Conservation (phyloP, 148 eudicot species). For the Amaranthus palmeri region DNA sequence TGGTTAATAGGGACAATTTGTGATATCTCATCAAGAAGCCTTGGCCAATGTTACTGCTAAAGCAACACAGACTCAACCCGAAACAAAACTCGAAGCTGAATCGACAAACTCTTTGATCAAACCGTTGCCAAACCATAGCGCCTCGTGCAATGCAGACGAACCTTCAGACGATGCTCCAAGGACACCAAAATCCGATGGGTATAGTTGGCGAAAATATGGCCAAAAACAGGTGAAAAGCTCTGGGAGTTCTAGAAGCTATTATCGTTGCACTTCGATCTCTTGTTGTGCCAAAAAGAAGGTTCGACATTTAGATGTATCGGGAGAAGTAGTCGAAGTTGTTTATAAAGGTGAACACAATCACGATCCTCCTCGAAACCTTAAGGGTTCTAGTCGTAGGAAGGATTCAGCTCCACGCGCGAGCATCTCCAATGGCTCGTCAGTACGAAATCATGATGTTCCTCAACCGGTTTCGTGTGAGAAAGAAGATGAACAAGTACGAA, state of each 20-base stretch:
- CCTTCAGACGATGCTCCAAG: conserved; percentile 20
- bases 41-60: conserved; percentile 36
- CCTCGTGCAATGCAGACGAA: conserved; percentile 8
- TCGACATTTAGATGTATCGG: conserved; percentile 52
- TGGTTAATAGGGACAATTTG: conserved; percentile 40
- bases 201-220: conserved; percentile 85
- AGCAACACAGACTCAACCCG: conserved; percentile 38
- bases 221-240: conserved; percentile 87
- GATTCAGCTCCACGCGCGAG: conserved; percentile 21
- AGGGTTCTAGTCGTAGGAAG: conserved; percentile 35
- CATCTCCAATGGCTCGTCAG: conserved; percentile 19
- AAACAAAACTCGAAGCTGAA: conserved; percentile 20
- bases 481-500: conserved; percentile 23
- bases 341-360: conserved; percentile 72
- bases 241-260: conserved; percentile 76
- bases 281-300: conserved; percentile 75
- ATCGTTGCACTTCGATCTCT: conserved; percentile 53
- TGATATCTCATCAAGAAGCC: conserved; percentile 40
- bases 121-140: conserved; percentile 26
- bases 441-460: conserved; percentile 23
- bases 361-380: conserved; percentile 53
- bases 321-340: conserved; percentile 41
- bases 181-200: conserved; percentile 52
- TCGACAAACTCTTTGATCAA: conserved; percentile 27
- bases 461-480: conserved; percentile 25